phyloP scores from a whole-genome alignment of 192 early-diverging fungal genomes.

The Podila epigama region DNA sequence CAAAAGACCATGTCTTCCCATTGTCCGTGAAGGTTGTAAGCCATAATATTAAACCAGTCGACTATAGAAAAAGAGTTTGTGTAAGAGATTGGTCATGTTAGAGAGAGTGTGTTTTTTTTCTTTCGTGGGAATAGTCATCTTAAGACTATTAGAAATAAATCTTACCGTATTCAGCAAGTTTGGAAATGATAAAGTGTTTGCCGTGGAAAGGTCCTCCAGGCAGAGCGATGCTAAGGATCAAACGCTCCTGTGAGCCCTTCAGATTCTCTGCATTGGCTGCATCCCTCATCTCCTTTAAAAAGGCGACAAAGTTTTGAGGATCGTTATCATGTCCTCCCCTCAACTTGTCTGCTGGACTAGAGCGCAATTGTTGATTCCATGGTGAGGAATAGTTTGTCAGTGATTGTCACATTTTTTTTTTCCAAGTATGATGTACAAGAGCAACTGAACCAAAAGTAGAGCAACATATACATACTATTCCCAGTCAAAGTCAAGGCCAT shows the following conservation, averaged over 20 bases:
- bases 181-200: slow-evolving; percentile 25
- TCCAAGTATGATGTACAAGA: no score
- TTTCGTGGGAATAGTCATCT: no score
- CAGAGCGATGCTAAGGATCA: slow-evolving; percentile 35
- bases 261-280: slow-evolving; percentile 26
- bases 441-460: not conserved
- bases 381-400: no score
- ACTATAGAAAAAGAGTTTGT: not conserved
- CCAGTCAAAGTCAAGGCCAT: slow-evolving; percentile 47
- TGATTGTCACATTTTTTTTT: no score
- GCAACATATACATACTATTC: slow-evolving; percentile 26
- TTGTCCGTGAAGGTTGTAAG: slow-evolving; percentile 48
- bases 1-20: slow-evolving; percentile 48
- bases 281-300: slow-evolving; percentile 38
- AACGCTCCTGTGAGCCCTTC: slow-evolving; percentile 17
- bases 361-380: not conserved
- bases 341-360: slow-evolving; percentile 22
- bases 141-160: not conserved
- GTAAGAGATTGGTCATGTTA: not conserved
- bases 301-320: slow-evolving; percentile 37
- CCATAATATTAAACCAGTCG: slow-evolving; percentile 51
- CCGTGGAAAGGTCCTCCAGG: slow-evolving; percentile 44
- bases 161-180: slow-evolving; percentile 34
- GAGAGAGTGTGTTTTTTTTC: not conserved
- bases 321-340: slow-evolving; percentile 32